Evolutionary conservation across 2,329 filamentous ascomycete genomes (phyloP).

Genomic region (Alternaria arborescens): DNA sequence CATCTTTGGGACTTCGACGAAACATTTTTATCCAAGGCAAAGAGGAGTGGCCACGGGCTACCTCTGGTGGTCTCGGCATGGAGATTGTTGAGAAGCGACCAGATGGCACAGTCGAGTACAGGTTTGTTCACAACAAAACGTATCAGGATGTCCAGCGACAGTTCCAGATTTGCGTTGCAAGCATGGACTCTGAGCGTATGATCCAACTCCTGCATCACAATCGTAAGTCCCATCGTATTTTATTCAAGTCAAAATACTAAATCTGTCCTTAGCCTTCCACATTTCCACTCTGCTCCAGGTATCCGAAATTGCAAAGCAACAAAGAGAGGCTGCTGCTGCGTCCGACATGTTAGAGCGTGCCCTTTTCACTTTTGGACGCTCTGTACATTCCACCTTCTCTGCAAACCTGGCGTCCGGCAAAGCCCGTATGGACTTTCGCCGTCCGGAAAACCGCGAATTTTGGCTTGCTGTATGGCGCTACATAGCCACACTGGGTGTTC

Average conservation of each 20-base stretch:
- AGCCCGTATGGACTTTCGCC: constrained; percentile 79
- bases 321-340: constrained; percentile 85
- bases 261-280: constrained; percentile 73
- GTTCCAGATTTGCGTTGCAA: constrained; percentile 82
- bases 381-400: constrained; percentile 82
- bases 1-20: constrained; percentile 74
- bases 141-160: constrained; percentile 79
- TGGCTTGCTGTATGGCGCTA: constrained; percentile 92
- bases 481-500: constrained; percentile 82
- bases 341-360: constrained; percentile 90
- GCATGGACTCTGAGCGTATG: constrained; percentile 84
- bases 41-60: constrained; percentile 83
- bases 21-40: constrained; percentile 89
- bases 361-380: constrained; percentile 91
- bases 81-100: constrained; percentile 65
- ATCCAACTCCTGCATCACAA: constrained; percentile 76
- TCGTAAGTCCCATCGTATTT: constrained; percentile 52
- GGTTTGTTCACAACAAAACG: constrained; percentile 74
- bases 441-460: constrained; percentile 89
- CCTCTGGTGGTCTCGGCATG: constrained; percentile 86
- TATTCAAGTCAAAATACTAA: constrained; percentile 25
- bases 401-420: constrained; percentile 78
- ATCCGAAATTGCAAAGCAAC: constrained; percentile 89
- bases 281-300: constrained; percentile 94
- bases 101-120: constrained; percentile 74